Conservation (phyloP, 1,284 basidiomycete genomes). For the Cystobasidium pallidum region DNA sequence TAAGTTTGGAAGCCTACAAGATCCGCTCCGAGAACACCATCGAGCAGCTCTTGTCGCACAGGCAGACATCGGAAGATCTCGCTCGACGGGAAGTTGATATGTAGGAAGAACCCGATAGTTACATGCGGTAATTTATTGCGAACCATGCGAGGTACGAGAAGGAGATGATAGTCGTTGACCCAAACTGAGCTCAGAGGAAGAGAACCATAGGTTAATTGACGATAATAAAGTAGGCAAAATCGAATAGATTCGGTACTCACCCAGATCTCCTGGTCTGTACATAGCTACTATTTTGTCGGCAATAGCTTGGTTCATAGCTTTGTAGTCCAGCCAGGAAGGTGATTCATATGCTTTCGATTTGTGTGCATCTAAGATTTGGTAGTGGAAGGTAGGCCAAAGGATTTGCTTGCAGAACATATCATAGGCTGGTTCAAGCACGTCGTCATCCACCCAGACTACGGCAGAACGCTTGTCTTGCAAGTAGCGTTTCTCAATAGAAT, state of each 20-base stretch:
- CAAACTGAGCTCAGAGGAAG: slow-evolving; percentile 44
- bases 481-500: slow-evolving; percentile 67
- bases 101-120: slow-evolving; percentile 83
- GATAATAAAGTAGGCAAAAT: no score
- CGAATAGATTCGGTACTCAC: slow-evolving; percentile 3
- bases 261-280: slow-evolving; percentile 79
- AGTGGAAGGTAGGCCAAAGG: slow-evolving; percentile 84
- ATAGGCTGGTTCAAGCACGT: slow-evolving; percentile 70
- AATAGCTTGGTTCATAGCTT: slow-evolving; percentile 79
- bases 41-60: slow-evolving; percentile 62
- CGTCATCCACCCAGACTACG: slow-evolving; percentile 73
- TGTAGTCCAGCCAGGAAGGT: slow-evolving; percentile 73
- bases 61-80: slow-evolving; percentile 85
- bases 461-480: slow-evolving; percentile 64
- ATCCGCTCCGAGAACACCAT: slow-evolving; percentile 74
- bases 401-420: slow-evolving; percentile 88
- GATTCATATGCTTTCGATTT: slow-evolving; percentile 80
- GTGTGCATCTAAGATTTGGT: slow-evolving; percentile 75
- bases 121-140: slow-evolving; percentile 66
- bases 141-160: slow-evolving; percentile 77
- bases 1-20: slow-evolving; percentile 83
- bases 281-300: slow-evolving; percentile 73
- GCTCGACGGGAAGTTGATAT: slow-evolving; percentile 82
- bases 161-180: slow-evolving; percentile 82
- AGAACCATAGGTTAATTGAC: not conserved